Percentiles rank a stretch among this genome's conserved stretches.
Conservation (phyloP, 805 yeast species). For the Ogataea zsoltii region DNA sequence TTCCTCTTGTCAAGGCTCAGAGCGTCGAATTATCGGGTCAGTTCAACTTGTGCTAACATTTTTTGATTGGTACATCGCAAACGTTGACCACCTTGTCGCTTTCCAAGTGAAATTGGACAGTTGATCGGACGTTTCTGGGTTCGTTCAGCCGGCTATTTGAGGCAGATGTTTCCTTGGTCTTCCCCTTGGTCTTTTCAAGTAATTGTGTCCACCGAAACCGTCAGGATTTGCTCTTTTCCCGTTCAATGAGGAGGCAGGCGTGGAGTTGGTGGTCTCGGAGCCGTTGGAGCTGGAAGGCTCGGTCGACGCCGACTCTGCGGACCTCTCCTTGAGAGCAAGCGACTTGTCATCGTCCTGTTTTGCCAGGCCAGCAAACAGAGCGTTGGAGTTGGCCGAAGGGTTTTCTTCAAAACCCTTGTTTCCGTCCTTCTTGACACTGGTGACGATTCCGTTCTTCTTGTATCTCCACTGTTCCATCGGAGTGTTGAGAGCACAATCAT, state of each 20-base stretch:
- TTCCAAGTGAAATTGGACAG: too few species aligned
- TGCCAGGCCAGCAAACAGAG: slow-evolving; percentile 4
- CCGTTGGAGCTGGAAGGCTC: slow-evolving; percentile 3
- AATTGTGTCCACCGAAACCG: slow-evolving; percentile 14
- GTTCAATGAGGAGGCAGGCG: neutral
- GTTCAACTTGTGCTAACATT: too few species aligned
- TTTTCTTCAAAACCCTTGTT: slow-evolving; percentile 17
- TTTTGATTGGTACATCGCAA: too few species aligned
- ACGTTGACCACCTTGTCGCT: too few species aligned
- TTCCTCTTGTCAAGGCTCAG: too few species aligned
- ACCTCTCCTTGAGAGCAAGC: slow-evolving; percentile 2
- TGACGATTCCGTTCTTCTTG: slow-evolving; percentile 34
- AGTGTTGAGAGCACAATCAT: slow-evolving; percentile 52
- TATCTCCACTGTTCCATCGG: slow-evolving; percentile 37
- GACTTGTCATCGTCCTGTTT: slow-evolving; percentile 5
- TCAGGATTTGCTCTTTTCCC: slow-evolving; percentile 11
- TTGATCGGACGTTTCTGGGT: too few species aligned
- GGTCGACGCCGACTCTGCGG: slow-evolving; percentile 3
- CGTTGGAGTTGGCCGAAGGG: slow-evolving; percentile 5
- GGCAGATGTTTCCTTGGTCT: slow-evolving; percentile 27
- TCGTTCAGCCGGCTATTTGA: slow-evolving; percentile 2
- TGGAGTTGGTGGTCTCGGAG: slow-evolving; percentile 5
- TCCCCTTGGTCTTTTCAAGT: slow-evolving; percentile 29
- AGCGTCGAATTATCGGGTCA: too few species aligned
- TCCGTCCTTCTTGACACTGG: slow-evolving; percentile 30